phyloP scores from a whole-genome alignment of 441 rosid species.

The Jatropha podagrica region DNA sequence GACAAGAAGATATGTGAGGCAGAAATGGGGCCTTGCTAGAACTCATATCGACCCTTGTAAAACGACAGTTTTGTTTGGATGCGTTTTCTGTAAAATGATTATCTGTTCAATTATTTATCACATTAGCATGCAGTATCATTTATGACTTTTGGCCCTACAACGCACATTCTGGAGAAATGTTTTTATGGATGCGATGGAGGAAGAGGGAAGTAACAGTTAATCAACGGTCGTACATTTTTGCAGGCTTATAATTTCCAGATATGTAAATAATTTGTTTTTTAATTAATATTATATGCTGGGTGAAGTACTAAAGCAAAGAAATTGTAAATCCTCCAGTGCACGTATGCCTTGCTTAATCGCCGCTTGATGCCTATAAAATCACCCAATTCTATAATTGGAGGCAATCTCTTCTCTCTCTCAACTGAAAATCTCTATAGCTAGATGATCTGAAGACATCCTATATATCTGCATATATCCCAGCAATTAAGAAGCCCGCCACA shows the following conservation, averaged over 20 bases:
- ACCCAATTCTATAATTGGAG: constrained; percentile 3
- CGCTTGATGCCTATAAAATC: constrained; percentile 15
- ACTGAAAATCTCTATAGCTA: neutral
- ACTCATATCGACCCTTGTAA: neutral
- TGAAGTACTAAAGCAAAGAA: neutral
- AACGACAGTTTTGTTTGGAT: neutral
- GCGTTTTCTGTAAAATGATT: neutral
- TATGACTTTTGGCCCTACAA: neutral
- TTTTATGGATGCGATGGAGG: neutral
- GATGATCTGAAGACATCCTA: neutral
- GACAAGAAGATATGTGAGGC: neutral
- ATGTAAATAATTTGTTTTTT: neutral
- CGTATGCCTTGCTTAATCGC: constrained; percentile 18
- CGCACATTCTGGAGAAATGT: neutral
- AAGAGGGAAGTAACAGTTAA: neutral
- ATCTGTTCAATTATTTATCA: neutral
- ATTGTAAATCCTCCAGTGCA: constrained; percentile 18
- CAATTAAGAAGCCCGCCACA: neutral
- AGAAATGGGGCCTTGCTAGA: neutral
- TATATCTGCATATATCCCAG: neutral
- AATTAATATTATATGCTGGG: neutral
- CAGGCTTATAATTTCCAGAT: neutral
- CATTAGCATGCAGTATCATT: neutral
- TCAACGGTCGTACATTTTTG: no score
- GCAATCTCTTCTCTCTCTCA: constrained; percentile 18